phyloP scores from a whole-genome alignment of 2,329 filamentous ascomycete species.

The Fusarium duplospermum region DNA sequence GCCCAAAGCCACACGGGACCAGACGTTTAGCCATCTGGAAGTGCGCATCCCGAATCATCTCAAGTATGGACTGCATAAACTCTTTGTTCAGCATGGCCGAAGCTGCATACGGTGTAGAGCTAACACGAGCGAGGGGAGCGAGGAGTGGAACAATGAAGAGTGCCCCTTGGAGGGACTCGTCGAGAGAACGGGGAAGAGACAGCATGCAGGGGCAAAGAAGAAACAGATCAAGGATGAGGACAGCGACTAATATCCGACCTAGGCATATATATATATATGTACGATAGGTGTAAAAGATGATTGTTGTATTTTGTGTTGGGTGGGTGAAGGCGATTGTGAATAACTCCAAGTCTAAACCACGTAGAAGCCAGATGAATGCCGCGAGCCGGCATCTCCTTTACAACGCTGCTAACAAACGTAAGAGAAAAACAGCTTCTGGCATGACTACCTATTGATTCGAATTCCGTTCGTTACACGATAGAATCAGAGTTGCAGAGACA shows the following conservation, averaged over 20 bases:
- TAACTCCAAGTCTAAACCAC: background rate
- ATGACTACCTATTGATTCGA: background rate
- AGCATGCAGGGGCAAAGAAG: slow-evolving; percentile 28
- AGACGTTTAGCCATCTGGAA: slow-evolving; percentile 44
- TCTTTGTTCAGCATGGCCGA: slow-evolving; percentile 44
- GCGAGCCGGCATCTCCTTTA: background rate
- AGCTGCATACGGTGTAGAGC: slow-evolving; percentile 42
- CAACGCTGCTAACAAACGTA: too few species aligned
- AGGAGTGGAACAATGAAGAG: slow-evolving; percentile 38
- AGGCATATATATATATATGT: background rate
- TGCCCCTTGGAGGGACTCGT: slow-evolving; percentile 42
- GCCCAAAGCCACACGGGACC: slow-evolving; percentile 41
- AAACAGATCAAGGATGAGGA: slow-evolving; percentile 25
- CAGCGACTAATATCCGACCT: slow-evolving; percentile 14
- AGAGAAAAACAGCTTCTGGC: too few species aligned
- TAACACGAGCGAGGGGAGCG: slow-evolving; percentile 44
- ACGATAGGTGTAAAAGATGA: background rate
- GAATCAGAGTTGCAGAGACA: background rate
- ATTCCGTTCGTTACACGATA: background rate
- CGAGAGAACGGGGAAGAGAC: slow-evolving; percentile 40
- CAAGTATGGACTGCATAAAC: slow-evolving; percentile 43
- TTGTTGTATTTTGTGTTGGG: background rate
- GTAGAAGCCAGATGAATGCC: background rate
- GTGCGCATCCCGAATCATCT: slow-evolving; percentile 42
- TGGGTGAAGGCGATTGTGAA: background rate